Conservation (phyloP, 2,329 filamentous ascomycete genomes). For the Epichloe festucae region DNA sequence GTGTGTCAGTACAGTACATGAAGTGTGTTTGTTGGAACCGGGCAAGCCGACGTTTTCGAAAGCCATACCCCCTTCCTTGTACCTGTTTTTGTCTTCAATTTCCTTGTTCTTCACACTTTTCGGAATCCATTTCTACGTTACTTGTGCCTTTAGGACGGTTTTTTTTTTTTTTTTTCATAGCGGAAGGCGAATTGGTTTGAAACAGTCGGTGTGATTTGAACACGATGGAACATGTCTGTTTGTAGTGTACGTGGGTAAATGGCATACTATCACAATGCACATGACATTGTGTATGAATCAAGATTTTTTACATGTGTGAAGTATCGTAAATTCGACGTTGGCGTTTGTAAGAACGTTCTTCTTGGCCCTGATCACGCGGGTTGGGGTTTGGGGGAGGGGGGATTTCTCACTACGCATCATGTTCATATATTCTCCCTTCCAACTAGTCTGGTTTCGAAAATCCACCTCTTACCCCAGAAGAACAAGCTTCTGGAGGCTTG, state of each 20-base stretch:
- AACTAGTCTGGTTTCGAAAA: too few relatives aligned
- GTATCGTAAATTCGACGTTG: too few relatives aligned
- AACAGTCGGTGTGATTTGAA: conserved; percentile 2
- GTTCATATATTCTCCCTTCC: background rate
- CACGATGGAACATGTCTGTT: background rate
- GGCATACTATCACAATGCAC: background rate
- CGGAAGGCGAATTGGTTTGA: conserved; percentile 10
- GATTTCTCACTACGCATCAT: background rate
- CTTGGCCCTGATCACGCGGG: background rate
- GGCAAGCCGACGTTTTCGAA: too few relatives aligned
- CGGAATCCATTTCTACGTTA: background rate
- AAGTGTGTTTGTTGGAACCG: too few relatives aligned
- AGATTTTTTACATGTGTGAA: too few relatives aligned
- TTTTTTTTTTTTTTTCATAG: conserved; percentile 14
- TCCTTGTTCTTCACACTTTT: background rate
- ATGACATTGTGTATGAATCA: background rate
- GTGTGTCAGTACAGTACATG: too few relatives aligned
- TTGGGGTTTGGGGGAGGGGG: background rate
- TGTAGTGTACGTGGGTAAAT: background rate
- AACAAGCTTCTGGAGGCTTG: conserved; percentile 34
- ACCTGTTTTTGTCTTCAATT: background rate
- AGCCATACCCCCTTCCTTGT: background rate
- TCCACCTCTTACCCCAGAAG: conserved; percentile 28
- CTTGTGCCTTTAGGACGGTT: background rate
- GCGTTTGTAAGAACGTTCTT: too few relatives aligned